Base-by-base conservation (phyloP, 257 asterid species). In the Schizonepeta tenuifolia region DNA sequence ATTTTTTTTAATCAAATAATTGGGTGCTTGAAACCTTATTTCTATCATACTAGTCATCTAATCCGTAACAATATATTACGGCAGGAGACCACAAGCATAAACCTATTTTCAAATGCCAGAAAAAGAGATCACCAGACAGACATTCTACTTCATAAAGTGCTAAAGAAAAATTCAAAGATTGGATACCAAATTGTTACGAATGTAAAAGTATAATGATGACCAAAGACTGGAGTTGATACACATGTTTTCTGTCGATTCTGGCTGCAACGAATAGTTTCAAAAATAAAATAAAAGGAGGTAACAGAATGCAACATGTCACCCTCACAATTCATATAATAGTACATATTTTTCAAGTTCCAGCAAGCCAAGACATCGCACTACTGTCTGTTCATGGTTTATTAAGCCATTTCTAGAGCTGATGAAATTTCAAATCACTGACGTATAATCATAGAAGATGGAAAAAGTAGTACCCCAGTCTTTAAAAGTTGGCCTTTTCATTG, bases 321-420 rank as follows among this genome's bases (percentile, higher is more conserved):
- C 69, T 21, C 40, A 20, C 15, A 57, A 28, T 22, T 55, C 71
- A 41, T 65, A 51, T 41, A 74, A 2, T 17, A 50, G 46, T 66
- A 65, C 67, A 58, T 57, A 44, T 66, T 75, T 69, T 38, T 13
- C 66, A 38, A 46, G 62, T 69, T 28, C 38, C 61, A 62, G 40
- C 40, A 67, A 20, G 47, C 40, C 67, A 41, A 26, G 46, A 70
- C 46, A 7, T 20, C 31, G 2, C 44, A 69, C 18, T 56, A 59
- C 66, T 59, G 13, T 35, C n/a, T 35, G 14, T 67, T 61, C 49
- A 65, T 33, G 17, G 14, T 67, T 67, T 56, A 65, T 65, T 74
- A 49, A 69, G 70, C 67, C 66, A 31, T 33, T 59, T 54, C 47
- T 44, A 21, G 38, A 50, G 59, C 33, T n/a, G 9, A 47, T 24